Conservation (phyloP, 169 alveolate species). For the Theileria orientalis region DNA sequence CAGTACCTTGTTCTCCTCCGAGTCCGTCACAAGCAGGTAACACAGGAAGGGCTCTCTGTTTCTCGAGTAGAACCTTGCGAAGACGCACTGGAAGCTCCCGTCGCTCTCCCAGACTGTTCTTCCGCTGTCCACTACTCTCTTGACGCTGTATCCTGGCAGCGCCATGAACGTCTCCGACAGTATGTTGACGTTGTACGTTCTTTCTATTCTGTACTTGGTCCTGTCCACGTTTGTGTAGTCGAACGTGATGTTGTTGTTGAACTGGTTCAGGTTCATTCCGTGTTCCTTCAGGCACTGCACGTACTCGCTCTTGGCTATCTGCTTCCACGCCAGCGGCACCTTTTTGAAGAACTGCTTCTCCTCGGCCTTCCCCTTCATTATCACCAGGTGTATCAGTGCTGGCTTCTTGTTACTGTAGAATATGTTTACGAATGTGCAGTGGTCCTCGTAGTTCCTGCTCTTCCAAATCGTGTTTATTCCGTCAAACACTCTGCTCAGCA, state of each 20-base stretch:
- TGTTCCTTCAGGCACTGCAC: background rate
- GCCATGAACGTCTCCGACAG: constrained; percentile 3
- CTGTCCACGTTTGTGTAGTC: constrained; percentile 3
- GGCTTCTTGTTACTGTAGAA: constrained; percentile 3
- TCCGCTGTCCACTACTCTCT: constrained; percentile 12
- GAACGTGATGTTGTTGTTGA: constrained; percentile 4
- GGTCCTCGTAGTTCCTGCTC: constrained; percentile 2
- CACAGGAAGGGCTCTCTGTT: background rate
- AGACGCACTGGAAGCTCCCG: background rate
- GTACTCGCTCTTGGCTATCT: constrained; percentile 5
- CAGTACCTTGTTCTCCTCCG: constrained; percentile 3
- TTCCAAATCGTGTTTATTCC: constrained; percentile 27
- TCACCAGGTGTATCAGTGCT: background rate
- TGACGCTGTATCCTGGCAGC: constrained; percentile 20
- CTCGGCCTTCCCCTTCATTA: background rate
- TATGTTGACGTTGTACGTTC: background rate
- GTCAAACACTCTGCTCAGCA: constrained; percentile 17
- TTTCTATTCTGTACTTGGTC: background rate
- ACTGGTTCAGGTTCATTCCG: background rate
- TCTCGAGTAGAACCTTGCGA: constrained; percentile 10
- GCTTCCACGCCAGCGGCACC: constrained; percentile 13
- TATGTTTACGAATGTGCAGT: constrained; percentile 12
- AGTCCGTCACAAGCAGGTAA: constrained; percentile 12
- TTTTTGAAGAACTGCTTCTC: constrained; percentile 8
- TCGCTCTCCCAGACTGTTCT: constrained; percentile 6